phyloP scores from a whole-genome alignment of 2,329 filamentous ascomycete genomes.

The Capronia coronata region DNA sequence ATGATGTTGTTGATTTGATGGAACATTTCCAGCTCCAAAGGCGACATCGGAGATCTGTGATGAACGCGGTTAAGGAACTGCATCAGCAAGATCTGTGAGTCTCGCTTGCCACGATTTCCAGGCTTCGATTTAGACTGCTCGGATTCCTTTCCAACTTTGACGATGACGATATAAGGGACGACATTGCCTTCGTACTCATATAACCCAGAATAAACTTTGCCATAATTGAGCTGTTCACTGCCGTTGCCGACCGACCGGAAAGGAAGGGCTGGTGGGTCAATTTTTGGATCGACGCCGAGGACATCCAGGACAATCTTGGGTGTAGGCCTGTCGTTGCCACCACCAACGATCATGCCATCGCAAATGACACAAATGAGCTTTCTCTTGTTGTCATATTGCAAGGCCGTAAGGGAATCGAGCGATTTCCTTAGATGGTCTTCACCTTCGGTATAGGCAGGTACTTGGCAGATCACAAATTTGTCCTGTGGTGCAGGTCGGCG shows the following conservation, averaged over 20 bases:
- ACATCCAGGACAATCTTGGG: slow-evolving; percentile 98
- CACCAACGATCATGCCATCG: slow-evolving; percentile 93
- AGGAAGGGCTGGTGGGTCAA: slow-evolving; percentile 86
- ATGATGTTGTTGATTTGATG: slow-evolving; percentile 99
- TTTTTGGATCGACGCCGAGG: slow-evolving; percentile 90
- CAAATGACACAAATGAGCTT: slow-evolving; percentile 96
- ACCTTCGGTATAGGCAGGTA: slow-evolving; percentile 95
- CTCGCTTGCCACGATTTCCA: slow-evolving; percentile 96
- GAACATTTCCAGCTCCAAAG: slow-evolving; percentile 94
- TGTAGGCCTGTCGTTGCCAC: slow-evolving; percentile 91
- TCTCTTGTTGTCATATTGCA: slow-evolving; percentile 96
- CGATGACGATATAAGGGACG: slow-evolving; percentile 89
- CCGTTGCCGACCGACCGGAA: slow-evolving; percentile 90
- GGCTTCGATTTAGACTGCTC: slow-evolving; percentile 87
- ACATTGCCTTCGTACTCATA: slow-evolving; percentile 98
- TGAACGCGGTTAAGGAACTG: slow-evolving; percentile 98
- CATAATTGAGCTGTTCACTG: slow-evolving; percentile 91
- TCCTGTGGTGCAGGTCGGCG: slow-evolving; percentile 83
- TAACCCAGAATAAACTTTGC: slow-evolving; percentile 94
- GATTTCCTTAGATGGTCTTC: slow-evolving; percentile 92
- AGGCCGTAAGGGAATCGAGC: slow-evolving; percentile 84
- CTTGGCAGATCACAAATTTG: slow-evolving; percentile 98
- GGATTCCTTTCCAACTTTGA: slow-evolving; percentile 95
- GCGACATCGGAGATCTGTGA: slow-evolving; percentile 87
- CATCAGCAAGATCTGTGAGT: slow-evolving; percentile 92